These are phyloP conservation scores for Fusarium burgessii DNA, from an alignment of 2,329 filamentous ascomycete genomes.

Conservation along the genomic window DNA sequence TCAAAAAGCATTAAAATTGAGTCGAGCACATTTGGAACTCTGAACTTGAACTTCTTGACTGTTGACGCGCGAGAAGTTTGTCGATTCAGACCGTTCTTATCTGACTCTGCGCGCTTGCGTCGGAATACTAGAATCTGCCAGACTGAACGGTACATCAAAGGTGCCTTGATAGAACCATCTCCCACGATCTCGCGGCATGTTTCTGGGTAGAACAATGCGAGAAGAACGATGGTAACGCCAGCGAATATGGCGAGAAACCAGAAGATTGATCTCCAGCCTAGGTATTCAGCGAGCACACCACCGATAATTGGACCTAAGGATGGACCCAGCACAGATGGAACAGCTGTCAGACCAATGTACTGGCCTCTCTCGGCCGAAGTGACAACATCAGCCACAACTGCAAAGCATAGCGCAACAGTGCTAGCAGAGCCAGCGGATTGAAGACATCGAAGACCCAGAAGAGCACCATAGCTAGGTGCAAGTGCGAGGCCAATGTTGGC, in stretches of 20 bases:
- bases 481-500: conserved; percentile 67
- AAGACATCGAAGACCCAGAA: conserved; percentile 66
- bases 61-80: conserved; percentile 32
- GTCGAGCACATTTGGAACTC: conserved; percentile 56
- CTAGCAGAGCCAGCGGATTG: conserved; percentile 70
- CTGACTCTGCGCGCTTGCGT: conserved; percentile 10
- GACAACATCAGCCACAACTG: conserved; percentile 72
- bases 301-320: conserved; percentile 68
- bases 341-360: conserved; percentile 66
- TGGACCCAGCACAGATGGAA: conserved; percentile 62
- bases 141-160: conserved; percentile 52
- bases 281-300: conserved; percentile 66
- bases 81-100: conserved; percentile 16
- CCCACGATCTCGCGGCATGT: conserved; percentile 63
- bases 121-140: conserved; percentile 48
- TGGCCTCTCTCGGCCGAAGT: conserved; percentile 71
- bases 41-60: conserved; percentile 51
- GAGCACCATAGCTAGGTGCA: conserved; percentile 60
- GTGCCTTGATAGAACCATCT: conserved; percentile 62
- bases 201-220: conserved; percentile 66
- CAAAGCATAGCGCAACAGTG: conserved; percentile 68
- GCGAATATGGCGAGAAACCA: conserved; percentile 68
- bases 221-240: conserved; percentile 55
- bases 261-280: conserved; percentile 72
- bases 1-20: conserved; percentile 57